Conservation (phyloP, 169 alveolate genomes). For the Plasmodium fragile region DNA sequence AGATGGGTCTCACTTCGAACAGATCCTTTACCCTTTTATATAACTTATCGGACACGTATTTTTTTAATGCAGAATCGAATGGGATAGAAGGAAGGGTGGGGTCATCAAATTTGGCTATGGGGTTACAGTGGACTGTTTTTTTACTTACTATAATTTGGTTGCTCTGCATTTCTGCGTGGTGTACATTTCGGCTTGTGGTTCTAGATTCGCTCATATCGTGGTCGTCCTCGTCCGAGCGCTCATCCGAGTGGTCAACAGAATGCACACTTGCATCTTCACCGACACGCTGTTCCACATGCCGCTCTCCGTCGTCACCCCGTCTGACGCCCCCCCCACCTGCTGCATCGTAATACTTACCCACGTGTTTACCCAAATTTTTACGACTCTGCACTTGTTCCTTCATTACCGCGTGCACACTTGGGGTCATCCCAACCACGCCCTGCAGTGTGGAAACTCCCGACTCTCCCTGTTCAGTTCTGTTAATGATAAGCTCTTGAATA, state of each 20-base stretch:
- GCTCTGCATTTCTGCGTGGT: neutral
- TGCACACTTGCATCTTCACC: neutral
- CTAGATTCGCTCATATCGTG: neutral
- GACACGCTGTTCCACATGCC: neutral
- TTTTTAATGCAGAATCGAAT: conserved; percentile 60
- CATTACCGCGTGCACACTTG: neutral
- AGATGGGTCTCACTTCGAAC: conserved; percentile 70
- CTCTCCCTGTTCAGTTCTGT: conserved; percentile 2
- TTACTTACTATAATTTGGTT: conserved; percentile 64
- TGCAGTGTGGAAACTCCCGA: neutral
- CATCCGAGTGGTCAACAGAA: neutral
- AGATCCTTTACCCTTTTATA: conserved; percentile 54
- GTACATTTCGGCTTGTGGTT: neutral
- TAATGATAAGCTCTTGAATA: conserved; percentile 36
- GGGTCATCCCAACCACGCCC: neutral
- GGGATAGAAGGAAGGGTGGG: conserved; percentile 20
- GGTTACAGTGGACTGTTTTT: conserved; percentile 72
- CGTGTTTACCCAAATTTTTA: neutral
- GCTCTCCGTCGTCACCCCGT: neutral
- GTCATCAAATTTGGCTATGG: conserved; percentile 65
- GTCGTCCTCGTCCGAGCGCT: neutral
- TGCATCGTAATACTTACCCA: neutral
- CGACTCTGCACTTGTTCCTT: neutral
- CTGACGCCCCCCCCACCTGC: neutral
- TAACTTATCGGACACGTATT: conserved; percentile 58